Percentiles rank a stretch among this genome's conserved stretches.
Conservation (phyloP, 2,329 filamentous ascomycete species). For the Stagonosporopsis cucurbitacearum region DNA sequence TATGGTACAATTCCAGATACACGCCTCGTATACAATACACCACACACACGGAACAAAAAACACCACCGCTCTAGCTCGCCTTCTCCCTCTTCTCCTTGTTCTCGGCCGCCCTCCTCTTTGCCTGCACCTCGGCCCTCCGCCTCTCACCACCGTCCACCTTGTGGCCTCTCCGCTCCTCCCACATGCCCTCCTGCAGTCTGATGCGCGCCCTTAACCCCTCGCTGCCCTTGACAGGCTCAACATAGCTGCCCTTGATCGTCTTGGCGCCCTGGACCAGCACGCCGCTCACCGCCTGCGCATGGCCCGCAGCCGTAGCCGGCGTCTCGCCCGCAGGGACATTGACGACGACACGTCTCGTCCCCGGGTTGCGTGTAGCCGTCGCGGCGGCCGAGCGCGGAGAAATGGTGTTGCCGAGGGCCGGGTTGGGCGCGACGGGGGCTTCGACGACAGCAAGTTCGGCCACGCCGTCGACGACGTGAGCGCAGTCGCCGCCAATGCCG, state of each 20-base stretch:
- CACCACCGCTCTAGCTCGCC: slow-evolving; percentile 44
- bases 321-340: slow-evolving; percentile 59
- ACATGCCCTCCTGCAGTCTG: slow-evolving; percentile 82
- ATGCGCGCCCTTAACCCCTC: slow-evolving; percentile 69
- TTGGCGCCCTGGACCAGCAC: slow-evolving; percentile 72
- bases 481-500: slow-evolving; percentile 83
- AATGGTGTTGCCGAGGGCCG: slow-evolving; percentile 33
- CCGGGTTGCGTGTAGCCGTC: slow-evolving; percentile 61
- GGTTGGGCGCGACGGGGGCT: slow-evolving; percentile 52
- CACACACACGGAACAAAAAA: background rate
- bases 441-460: slow-evolving; percentile 66
- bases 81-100: slow-evolving; percentile 77
- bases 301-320: slow-evolving; percentile 44
- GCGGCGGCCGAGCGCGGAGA: slow-evolving; percentile 44
- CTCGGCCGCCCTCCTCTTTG: slow-evolving; percentile 82
- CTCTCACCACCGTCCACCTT: slow-evolving; percentile 98
- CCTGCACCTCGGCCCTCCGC: slow-evolving; percentile 81
- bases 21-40: slow-evolving; percentile 8
- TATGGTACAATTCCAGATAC: slow-evolving; percentile 4
- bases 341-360: slow-evolving; percentile 64
- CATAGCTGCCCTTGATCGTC: slow-evolving; percentile 76
- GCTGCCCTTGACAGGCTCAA: slow-evolving; percentile 70
- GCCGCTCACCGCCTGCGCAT: slow-evolving; percentile 64
- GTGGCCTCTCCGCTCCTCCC: slow-evolving; percentile 84
- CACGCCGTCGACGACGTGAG: slow-evolving; percentile 67